Evolutionary conservation across 2,329 filamentous ascomycete species (phyloP), one percentile per base, ranked within the genome.

Genomic region (Mariannaea elegans): DNA sequence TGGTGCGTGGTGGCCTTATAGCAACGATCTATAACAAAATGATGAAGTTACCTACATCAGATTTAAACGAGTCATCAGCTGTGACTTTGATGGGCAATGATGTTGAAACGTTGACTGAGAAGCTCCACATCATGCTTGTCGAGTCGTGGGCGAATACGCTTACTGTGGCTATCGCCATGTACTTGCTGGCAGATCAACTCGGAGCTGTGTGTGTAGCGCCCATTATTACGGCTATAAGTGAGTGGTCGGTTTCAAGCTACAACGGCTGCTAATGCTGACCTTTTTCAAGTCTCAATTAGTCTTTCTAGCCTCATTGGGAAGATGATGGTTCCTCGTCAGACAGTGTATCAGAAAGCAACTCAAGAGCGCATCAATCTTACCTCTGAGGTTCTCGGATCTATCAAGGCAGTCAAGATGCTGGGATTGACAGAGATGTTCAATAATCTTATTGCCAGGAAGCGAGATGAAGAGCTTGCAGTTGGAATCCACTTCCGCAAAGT

Each of bases 361-460:
- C 73, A 76, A 19, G 64, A 65, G 10, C 72, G 74, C 5, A 74
- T 75, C 42, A 75, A 74, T 18, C 69, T 75, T 13, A 76, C 72
- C 1, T 71, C 73, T 0, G 70, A 75, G 23, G 66, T 74, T 2
- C 56, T 76, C 7, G 59, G 70, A 3, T 74, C 71, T 1, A 71
- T 75, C 23, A 76, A 75, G 14, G 62, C 71, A 1, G 67, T 75
- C n/a, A 76, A 76, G 47, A 76, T 76, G 72, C 64, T 75, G 2
- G 73, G 73, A 0, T 63, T 71, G 7, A 66, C 73, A 2, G 70
- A 74, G 19, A 62, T 61, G 9, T 73, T 75, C 12, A 54, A 59
- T 2, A 48, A 51, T 2, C 52, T 72, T 0, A 69, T 75, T 50
- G 54, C 63, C 12, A 50, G 65, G 16, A 72, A 68, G 36, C 63